Percentiles rank a stretch among this genome's conserved stretches.
Conservation (phyloP, 1,284 basidiomycete genomes). For the Moesziomyces parantarcticus region DNA sequence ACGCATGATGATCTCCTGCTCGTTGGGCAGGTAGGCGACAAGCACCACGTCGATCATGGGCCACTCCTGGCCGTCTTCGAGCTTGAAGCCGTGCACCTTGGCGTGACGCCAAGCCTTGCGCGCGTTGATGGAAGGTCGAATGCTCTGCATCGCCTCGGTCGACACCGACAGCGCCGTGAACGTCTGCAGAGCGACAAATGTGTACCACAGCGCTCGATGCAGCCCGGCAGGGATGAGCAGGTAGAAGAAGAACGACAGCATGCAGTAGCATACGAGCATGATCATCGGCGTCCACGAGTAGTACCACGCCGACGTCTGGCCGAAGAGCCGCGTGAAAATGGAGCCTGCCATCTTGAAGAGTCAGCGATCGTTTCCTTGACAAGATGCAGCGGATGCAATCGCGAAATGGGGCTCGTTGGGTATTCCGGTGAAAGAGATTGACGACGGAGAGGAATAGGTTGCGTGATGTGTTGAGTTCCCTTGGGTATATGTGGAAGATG, state of each 20-base stretch:
- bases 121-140: slow-evolving; percentile 54
- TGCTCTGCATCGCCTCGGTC: slow-evolving; percentile 54
- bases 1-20: slow-evolving; percentile 59
- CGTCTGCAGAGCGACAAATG: slow-evolving; percentile 50
- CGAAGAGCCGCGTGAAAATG: slow-evolving; percentile 8
- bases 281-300: slow-evolving; percentile 59
- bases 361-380: background rate
- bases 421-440: no score
- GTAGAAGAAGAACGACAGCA: slow-evolving; percentile 54
- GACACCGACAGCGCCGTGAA: slow-evolving; percentile 55
- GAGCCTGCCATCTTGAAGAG: slow-evolving; percentile 22
- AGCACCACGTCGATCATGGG: slow-evolving; percentile 58
- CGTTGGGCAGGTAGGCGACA: slow-evolving; percentile 60
- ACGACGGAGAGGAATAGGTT: no score
- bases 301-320: slow-evolving; percentile 37
- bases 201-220: slow-evolving; percentile 55
- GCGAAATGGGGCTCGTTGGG: no score
- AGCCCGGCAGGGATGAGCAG: slow-evolving; percentile 43
- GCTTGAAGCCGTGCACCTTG: slow-evolving; percentile 46
- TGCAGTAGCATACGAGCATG: slow-evolving; percentile 48
- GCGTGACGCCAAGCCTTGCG: slow-evolving; percentile 51
- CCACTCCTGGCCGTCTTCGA: slow-evolving; percentile 52
- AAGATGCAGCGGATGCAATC: background rate
- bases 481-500: no score
- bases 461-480: no score